Evolutionary conservation across 768 basidiomycete species (phyloP), one percentile per base, ranked within the genome.

Genomic region (Boletellus ananiceps): DNA sequence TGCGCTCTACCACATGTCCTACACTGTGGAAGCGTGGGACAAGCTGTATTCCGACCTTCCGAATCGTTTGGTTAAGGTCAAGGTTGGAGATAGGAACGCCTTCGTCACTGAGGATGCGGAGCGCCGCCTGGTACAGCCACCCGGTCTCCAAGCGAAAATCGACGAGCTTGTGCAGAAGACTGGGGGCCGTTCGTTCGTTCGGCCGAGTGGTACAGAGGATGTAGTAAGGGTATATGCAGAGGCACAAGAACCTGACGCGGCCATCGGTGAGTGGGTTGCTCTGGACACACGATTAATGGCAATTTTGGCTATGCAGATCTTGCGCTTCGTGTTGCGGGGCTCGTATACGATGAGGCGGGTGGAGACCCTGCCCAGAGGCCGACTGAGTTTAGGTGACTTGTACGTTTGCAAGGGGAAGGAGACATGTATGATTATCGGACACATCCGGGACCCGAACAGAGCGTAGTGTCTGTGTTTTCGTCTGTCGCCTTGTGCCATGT

Each of bases 151-250:
- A 66, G 74, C 66, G 11, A 84, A 80, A 66, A 84, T 99, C 43
- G 87, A 97, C 52, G 86, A 84, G 23, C 75, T 92, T 33, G 84
- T 90, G 27, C 82, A 82, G 61, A 88, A 86, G 60, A 83, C 86
- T 40, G 83, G 82, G 15, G 96, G 96, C 1, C 81, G 96, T 36
- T 82, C 90, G 23, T 99, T 99, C 62, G 96, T 98, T 15, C 71
- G 96, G 49, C 96, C 96, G 2, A 95, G 93, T 67, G 96, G 96
- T 8, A 99, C 96, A 19, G 96, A 99, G 67, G 94, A 99, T 61
- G 94, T 95, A 21, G 96, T 99, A 6, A 79, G 96, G 50, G 93
- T 99, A 14, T 99, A 98, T 63, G 96, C 94, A 1, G 96, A 99
- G 67, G 95, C 96, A 1, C 75, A 73, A 40, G 71, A 81, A 36